Evolutionary conservation across 2,329 filamentous ascomycete species (phyloP), one percentile per base, ranked within the genome.

Genomic region (Cucurbitaria berberidis): DNA sequence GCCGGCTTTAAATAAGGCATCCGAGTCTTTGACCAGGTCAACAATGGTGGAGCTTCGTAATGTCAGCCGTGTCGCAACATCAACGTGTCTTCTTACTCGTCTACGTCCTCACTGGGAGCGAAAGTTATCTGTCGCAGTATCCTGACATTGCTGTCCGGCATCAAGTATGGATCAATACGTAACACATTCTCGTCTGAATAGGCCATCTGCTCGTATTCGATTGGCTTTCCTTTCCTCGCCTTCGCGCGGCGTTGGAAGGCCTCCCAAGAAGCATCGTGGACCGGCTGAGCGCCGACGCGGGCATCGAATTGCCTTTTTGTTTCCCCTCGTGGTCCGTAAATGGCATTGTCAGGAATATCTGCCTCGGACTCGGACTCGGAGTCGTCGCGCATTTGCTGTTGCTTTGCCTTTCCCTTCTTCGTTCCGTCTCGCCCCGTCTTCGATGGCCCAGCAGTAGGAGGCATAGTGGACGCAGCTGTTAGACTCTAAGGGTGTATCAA

Each of bases 331-430:
- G 35, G 49, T 34, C 43, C 43, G 16, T 47, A 51, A 5, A 38
- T 11, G 19, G 30, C 35, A n/a, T 18, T 47, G n/a, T 27, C 32
- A 13, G 43, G 43, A 2, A 47, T 29, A 10, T 42, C 43, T 30
- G 41, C 42, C 10, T 51, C 49, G 24, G 43, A 43, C 9, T 35
- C 46, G 11, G 49, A 40, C 35, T 47, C 49, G 27, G 49, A 51
- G 5, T 43, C 42, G 5, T 35, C 49, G 34, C 34, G 19, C 16
- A 27, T 26, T 26, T 26, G 36, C 29, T 51, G 21, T 11, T 47
- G 42, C 18, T 41, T 51, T 21, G 32, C 49, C 44, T 51, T 47
- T 18, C 36, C 26, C 27, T 34, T 41, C 29, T 26, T 26, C 9
- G 24, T 26, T 9, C 24, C 5, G 9, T 26, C 24, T 51, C 27